Evolutionary conservation across 495 filamentous ascomycete species (phyloP), one percentile per base, ranked within the genome.

Genomic region (Xylaria curta): DNA sequence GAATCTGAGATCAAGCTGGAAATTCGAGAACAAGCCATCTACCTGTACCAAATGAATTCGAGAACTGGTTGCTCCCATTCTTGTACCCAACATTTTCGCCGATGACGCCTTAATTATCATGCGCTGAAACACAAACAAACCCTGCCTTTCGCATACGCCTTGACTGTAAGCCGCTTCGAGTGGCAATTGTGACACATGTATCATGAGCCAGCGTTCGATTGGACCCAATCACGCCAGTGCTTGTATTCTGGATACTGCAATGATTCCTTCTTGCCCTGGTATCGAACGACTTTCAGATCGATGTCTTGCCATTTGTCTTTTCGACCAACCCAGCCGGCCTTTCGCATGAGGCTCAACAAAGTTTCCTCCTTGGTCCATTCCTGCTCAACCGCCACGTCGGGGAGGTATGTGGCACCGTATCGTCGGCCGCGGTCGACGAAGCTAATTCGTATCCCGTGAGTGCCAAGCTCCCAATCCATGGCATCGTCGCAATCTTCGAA

Each of bases 321-420:
- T 72, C 83, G 80, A 4, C 91, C 89, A 71, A 82, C 83, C 94
- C 94, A 98, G 0, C 95, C 95, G 0, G 94, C 95, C 85, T 98
- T 97, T 67, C 94, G 86, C 94, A 98, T 97, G 75, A 97, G 80
- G 79, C 92, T 95, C 46, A 93, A 86, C 28, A 98, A 75, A 2
- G 94, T 93, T 85, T 98, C 93, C 81, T 97, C 94, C 80, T 96
- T 97, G 17, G 90, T 93, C 96, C 96, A 99, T 26, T 92, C 94
- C 80, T 99, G 96, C 84, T 99, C 96, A 4, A 87, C 84, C 3
- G 95, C 89, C 13, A 98, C 95, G 78, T 98, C 94, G 0, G 96
- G 96, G 19, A 99, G 86, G 76, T 99, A 99, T 0, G 95, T 98
- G 12, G 93, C 89, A 12, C 91, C 90, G 81, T 91, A 92, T 54